These are phyloP conservation scores for Pleurotus cornucopiae DNA, from an alignment of 768 basidiomycete species.

Conservation along the genomic window DNA sequence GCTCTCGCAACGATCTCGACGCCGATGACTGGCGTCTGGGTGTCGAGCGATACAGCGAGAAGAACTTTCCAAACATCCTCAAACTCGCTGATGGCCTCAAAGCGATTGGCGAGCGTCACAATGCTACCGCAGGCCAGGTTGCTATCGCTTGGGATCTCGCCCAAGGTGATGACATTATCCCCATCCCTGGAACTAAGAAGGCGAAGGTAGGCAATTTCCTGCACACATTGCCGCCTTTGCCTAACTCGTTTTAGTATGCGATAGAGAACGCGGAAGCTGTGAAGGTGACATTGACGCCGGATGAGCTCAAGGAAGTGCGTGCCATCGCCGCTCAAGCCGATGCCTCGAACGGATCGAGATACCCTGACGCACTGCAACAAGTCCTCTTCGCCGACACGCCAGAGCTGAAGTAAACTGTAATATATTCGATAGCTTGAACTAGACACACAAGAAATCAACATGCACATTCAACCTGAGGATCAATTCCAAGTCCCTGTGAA, in stretches of 20 bases:
- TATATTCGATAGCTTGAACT: too few species aligned
- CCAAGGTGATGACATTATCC: constrained; percentile 32
- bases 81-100: constrained; percentile 25
- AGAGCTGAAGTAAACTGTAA: constrained; percentile 1
- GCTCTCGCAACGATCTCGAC: constrained; percentile 34
- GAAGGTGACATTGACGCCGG: constrained; percentile 14
- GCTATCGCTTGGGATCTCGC: constrained; percentile 36
- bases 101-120: constrained; percentile 24
- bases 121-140: constrained; percentile 33
- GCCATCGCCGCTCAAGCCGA: constrained; percentile 17
- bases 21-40: constrained; percentile 32
- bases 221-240: constrained; percentile 6
- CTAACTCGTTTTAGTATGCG: constrained; percentile 20
- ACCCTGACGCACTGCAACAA: constrained; percentile 10
- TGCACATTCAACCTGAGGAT: too few species aligned
- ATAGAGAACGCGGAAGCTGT: constrained; percentile 27
- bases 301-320: constrained; percentile 22
- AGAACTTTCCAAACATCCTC: constrained; percentile 29
- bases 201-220: constrained; percentile 18
- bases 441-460: too few species aligned
- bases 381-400: constrained; percentile 19
- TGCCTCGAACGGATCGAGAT: constrained; percentile 18
- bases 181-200: constrained; percentile 32
- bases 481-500: too few species aligned
- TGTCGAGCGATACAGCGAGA: constrained; percentile 20